Conservation (phyloP, 1,139 yeast genomes). For the Kodamaea arcana region DNA sequence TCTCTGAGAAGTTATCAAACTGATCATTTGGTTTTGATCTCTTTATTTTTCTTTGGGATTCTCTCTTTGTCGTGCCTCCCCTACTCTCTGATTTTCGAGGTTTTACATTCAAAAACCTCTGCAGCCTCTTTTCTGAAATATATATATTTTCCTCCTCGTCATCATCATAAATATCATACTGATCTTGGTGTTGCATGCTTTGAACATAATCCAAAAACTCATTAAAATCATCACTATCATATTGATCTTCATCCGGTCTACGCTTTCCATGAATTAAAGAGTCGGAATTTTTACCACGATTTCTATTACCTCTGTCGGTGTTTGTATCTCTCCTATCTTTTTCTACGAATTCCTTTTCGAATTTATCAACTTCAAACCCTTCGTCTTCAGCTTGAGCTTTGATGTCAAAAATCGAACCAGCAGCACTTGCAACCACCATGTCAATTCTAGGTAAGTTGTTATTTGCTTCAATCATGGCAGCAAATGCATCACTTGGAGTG, state of each 20-base stretch:
- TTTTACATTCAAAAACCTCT: slow-evolving; percentile 3
- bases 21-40: background rate
- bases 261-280: background rate
- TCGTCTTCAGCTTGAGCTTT: slow-evolving; percentile 26
- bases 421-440: slow-evolving; percentile 50
- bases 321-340: slow-evolving; percentile 31
- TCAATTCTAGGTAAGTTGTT: slow-evolving; percentile 38
- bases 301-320: slow-evolving; percentile 32
- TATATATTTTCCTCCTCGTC: slow-evolving; percentile 3
- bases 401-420: slow-evolving; percentile 42
- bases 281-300: background rate
- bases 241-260: slow-evolving; percentile 2
- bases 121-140: slow-evolving; percentile 3
- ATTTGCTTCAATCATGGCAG: slow-evolving; percentile 35
- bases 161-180: slow-evolving; percentile 4
- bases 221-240: slow-evolving; percentile 8
- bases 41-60: slow-evolving; percentile 1
- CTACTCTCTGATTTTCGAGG: slow-evolving; percentile 1
- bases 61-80: slow-evolving; percentile 3
- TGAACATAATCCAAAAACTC: slow-evolving; percentile 11
- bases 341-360: slow-evolving; percentile 43
- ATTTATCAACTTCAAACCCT: slow-evolving; percentile 31
- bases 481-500: slow-evolving; percentile 36
- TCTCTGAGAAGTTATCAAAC: no score
- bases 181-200: slow-evolving; percentile 5